Evolutionary conservation across 371 early-diverging fungal species (phyloP), one percentile per base, ranked within the genome.

Genomic region (Syncephalastrum racemosum): DNA sequence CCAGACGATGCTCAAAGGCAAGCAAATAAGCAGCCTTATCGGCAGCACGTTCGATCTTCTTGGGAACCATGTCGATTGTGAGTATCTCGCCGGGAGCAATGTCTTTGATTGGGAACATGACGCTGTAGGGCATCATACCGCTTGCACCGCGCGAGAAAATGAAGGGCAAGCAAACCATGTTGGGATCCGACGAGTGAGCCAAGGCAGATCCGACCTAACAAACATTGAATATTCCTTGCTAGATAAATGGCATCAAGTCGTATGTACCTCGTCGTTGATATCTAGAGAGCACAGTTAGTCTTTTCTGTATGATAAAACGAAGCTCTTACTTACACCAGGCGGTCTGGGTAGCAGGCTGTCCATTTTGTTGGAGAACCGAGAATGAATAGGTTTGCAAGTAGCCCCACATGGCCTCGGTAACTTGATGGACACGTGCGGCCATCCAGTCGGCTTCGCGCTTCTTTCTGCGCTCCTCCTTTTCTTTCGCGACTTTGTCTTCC

Each of bases 171-270:
- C 79, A 80, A 49, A 70, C 56, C 6, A 81, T 70, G 58, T 82
- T 82, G 50, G 85, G 85, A 1, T 71, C 67, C 14, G 73, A 68
- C 0, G 85, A 81, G 50, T 84, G 85, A 23, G 69, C 59, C 25
- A 84, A 60, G 3, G 85, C 77, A 4, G 85, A 84, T 56, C 85
- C 85, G 7, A 84, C 85, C 59, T 82, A 71, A 54, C 42, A 16
- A 8, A 45, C 16, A 45, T 45, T 22, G 7, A 22, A 7, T 22
- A 45, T 16, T 15, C 5, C 19, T 7, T 22, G 46, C 46, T 4
- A 53, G 15, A 46, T 25, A 47, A 27, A 16, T 6, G 18, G 39
- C 1, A 41, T 49, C 10, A 20, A 16, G 8, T 12, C 50, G 58
- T 59, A 40, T 60, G 59, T 68, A 68, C 60, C 53, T 63, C 70